These are phyloP conservation scores for Xylaria acuta DNA, from an alignment of 495 filamentous ascomycete genomes.

Conservation along the genomic window DNA sequence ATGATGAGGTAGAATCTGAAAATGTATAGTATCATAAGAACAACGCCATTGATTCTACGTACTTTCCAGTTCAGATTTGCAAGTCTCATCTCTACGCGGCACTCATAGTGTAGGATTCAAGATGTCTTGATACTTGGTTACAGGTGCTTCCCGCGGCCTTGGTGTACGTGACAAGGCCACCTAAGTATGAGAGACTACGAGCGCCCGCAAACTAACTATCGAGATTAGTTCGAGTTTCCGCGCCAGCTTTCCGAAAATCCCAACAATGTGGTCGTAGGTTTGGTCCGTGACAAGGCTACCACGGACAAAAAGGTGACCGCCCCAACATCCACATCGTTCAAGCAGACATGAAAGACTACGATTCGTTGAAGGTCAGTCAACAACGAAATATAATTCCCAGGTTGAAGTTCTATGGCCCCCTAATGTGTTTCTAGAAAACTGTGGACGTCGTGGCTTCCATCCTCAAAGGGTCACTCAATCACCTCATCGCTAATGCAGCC, in stretches of 20 bases:
- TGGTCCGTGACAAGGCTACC: conserved; percentile 43
- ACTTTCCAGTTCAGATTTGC: not conserved
- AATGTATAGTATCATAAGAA: not conserved
- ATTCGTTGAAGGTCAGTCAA: conserved; percentile 43
- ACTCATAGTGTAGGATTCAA: not conserved
- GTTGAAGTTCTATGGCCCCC: not conserved
- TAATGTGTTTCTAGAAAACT: conserved; percentile 39
- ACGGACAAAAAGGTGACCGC: conserved; percentile 43
- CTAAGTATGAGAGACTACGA: not conserved
- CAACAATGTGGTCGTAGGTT: conserved; percentile 43
- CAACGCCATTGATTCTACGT: not conserved
- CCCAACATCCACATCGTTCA: conserved; percentile 54
- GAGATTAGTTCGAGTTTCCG: conserved; percentile 43
- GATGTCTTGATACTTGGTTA: conserved; percentile 47
- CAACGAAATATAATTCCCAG: not conserved
- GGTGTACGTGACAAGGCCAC: conserved; percentile 36
- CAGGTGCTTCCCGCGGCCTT: conserved; percentile 43
- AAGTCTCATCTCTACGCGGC: not conserved
- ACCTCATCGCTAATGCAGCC: conserved; percentile 61
- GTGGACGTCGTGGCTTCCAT: conserved; percentile 43
- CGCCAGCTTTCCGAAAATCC: conserved; percentile 42
- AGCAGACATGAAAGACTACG: conserved; percentile 52
- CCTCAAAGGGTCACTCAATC: conserved; percentile 52
- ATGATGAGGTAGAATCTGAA: not conserved
- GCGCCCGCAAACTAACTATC: conserved; percentile 18